Evolutionary conservation across 257 asterid genomes (phyloP).

Genomic region (Petunia axillaris): DNA sequence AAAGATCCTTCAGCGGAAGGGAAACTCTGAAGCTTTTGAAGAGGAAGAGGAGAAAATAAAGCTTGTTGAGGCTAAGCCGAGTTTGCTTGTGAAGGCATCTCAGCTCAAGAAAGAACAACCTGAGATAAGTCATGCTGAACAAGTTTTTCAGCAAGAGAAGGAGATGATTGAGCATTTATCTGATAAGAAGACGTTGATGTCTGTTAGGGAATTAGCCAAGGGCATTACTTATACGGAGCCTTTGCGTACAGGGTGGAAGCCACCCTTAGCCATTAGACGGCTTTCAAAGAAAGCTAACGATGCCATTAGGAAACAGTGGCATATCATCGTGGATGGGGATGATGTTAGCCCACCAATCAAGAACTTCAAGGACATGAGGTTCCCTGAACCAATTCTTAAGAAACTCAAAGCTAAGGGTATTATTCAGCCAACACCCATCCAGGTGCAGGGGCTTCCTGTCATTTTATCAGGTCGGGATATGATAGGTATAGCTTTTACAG

Average conservation of each 20-base stretch:
- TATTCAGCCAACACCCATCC: constrained; percentile 90
- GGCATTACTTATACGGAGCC: constrained; percentile 84
- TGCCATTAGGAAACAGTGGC: constrained; percentile 82
- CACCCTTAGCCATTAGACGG: constrained; percentile 69
- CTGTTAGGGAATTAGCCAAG: constrained; percentile 84
- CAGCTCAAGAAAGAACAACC: constrained; percentile 87
- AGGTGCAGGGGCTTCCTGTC: constrained; percentile 90
- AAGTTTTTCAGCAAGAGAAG: constrained; percentile 70
- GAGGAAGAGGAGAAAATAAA: constrained; percentile 73
- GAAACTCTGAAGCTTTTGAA: constrained; percentile 53
- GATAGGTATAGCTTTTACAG: constrained; percentile 93
- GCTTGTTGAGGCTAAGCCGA: constrained; percentile 73
- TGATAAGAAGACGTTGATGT: constrained; percentile 82
- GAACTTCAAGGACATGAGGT: constrained; percentile 82
- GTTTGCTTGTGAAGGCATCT: constrained; percentile 71
- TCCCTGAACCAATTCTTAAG: constrained; percentile 81
- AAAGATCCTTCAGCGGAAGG: constrained; percentile 72
- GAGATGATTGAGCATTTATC: constrained; percentile 87
- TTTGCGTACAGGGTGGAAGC: constrained; percentile 79
- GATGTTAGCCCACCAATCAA: constrained; percentile 85
- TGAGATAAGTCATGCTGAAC: constrained; percentile 74
- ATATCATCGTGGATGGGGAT: constrained; percentile 78
- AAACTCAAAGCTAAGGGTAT: constrained; percentile 74
- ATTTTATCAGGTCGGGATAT: constrained; percentile 83
- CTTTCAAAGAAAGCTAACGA: constrained; percentile 74